Base-by-base conservation (phyloP, 345 rosid species). In the Populus simonii region DNA sequence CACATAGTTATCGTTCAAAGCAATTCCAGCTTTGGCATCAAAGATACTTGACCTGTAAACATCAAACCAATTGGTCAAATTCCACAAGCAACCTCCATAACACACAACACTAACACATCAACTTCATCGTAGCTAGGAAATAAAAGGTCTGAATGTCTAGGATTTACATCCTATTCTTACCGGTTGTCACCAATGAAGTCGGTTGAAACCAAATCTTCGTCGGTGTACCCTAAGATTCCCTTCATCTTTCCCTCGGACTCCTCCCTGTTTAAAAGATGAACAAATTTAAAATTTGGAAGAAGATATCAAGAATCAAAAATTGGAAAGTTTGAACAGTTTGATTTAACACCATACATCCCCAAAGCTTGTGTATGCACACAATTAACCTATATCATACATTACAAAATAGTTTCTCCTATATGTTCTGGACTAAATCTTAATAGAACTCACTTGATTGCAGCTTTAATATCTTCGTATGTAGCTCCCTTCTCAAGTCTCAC, bases 21-120 rank as follows among this genome's bases (percentile, higher is more conserved):
- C 80, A 77, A 81, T 81, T 73, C 84, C 84, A 45, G 84, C 84
- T 62, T 77, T 81, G 70, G 84, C 84, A 49, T 81, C 80, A 23
- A 81, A 81, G 51, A 81, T 77, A 43, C 84, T 77, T 62, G 84
- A 81, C 75, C 84, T 80, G 10, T 43, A 36, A 15, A 29, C 47
- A 43, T 5, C 2, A 9, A 35, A 22, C 25, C 10, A 15, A 1
- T 23, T 27, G 18, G 15, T 61, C 11, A 38, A 66, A 65, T 20
- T 65, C 18, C 70, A 59, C 23, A 11, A 23, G 53, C 53, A 47
- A 15, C 5, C 16, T 47, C 18, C 51, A 15, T 12, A 47, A 47
- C 6, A 47, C 16, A 41, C 13, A 23, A 0, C 66, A 63, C 35
- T 12, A 23, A 29, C 45, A 38, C 27, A 0, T 17, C 22, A 45